Conservation (phyloP, 306 rosid genomes). For the Trichosanthes truncata region DNA sequence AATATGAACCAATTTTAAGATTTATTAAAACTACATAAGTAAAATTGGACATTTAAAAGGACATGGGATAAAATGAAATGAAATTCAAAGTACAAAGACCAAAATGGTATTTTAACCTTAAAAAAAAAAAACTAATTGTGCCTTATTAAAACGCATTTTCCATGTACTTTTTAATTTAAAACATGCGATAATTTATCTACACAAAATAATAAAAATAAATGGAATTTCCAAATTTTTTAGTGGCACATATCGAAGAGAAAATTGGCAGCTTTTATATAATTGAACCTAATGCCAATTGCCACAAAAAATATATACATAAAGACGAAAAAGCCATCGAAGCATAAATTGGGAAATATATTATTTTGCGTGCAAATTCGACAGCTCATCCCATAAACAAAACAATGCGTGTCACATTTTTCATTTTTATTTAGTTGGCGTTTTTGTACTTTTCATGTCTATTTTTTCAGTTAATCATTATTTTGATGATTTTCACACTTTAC, state of each 20-base stretch:
- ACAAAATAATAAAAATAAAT: not conserved
- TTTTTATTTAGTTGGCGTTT: not conserved
- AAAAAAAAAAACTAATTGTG: no score
- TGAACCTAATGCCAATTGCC: not conserved
- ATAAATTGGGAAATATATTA: not conserved
- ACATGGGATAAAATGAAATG: no score
- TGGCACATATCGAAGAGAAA: not conserved
- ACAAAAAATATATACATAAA: not conserved
- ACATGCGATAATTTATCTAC: not conserved
- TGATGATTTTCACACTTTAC: not conserved
- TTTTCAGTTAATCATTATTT: not conserved
- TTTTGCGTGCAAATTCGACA: not conserved
- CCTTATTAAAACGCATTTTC: not conserved
- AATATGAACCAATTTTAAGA: no score
- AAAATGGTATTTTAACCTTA: no score
- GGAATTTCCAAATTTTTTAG: not conserved
- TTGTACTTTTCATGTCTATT: not conserved
- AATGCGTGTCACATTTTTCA: not conserved
- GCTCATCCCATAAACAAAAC: not conserved
- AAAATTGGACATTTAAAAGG: no score
- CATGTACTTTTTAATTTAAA: not conserved
- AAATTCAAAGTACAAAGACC: no score
- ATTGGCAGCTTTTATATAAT: not conserved
- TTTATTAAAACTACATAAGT: no score
- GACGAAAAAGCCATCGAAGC: not conserved